Base-by-base conservation (phyloP, 352 stramenopile genomes). In the Peronospora destructor region DNA sequence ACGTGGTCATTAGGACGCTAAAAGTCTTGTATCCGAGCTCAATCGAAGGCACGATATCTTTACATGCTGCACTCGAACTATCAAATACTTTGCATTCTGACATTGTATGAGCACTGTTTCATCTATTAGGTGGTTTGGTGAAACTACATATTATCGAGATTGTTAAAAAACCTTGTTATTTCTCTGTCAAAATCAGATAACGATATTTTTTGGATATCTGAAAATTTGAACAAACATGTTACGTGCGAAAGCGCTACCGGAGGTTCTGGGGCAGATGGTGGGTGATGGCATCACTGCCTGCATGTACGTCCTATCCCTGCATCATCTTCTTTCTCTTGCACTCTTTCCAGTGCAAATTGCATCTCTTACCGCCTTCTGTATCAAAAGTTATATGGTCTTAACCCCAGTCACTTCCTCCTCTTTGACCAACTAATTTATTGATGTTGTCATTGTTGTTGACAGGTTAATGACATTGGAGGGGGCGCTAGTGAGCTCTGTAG, bases 381-480 rank as follows among this genome's bases (percentile, higher is more conserved):
- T 36, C 16, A 23, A 46, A 35, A 43, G 38, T 39, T 65, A 47
- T 8, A 26, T 8, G 9, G 5, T 4, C 8, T n/a, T 41, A 44
- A 59, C 44, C 4, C 7, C 7, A 10, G 4, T 13, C 26, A 16
- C 29, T 37, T 21, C 9, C 3, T 35, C 21, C 12, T 6, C 26
- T 28, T 43, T 23, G 36, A 47, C 4, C 4, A 9, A 26, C 23
- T 26, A 3, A 26, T 26, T 26, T 30, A 8, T 3, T 41, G 21
- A 49, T 55, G 5, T 35, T 37, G 34, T 30, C 12, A 21, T 16
- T 49, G 17, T 17, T 51, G 17, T 37, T 1, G 44, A 23, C 49
- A 91, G 81, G 67, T 64, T 94, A 12, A 74, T 87, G 80, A 94
- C 83, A 26, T 58, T 91, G 26, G 83, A 94, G 39, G 83, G 83